phyloP scores from a whole-genome alignment of 768 basidiomycete genomes.

The Candolleomyces efflorescens region DNA sequence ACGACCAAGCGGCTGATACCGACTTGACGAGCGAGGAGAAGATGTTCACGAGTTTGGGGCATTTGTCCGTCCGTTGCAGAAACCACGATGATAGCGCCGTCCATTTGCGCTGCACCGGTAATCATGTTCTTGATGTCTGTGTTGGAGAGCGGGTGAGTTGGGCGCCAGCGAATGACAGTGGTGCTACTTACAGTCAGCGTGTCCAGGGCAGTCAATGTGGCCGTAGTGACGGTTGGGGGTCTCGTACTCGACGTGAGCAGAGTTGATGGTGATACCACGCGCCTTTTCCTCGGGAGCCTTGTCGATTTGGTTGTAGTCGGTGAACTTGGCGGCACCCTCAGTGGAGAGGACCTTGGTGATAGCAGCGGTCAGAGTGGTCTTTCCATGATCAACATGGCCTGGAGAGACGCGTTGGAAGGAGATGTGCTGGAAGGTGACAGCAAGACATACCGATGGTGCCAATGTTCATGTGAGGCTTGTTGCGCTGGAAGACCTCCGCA shows the following conservation, averaged over 20 bases:
- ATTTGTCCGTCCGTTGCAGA: slow-evolving; percentile 99
- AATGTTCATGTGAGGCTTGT: slow-evolving; percentile 92
- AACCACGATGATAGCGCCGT: slow-evolving; percentile 93
- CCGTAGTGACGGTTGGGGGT: slow-evolving; percentile 88
- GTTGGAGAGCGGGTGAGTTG: not conserved
- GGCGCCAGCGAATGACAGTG: slow-evolving; percentile 2
- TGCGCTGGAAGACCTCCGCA: slow-evolving; percentile 72
- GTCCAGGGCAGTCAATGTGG: slow-evolving; percentile 97
- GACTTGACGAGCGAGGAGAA: slow-evolving; percentile 96
- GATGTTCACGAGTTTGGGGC: slow-evolving; percentile 98
- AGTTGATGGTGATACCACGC: slow-evolving; percentile 99
- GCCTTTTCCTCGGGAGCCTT: slow-evolving; percentile 99
- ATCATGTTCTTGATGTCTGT: slow-evolving; percentile 98
- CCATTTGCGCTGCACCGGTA: slow-evolving; percentile 98
- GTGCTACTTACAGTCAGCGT: slow-evolving; percentile 76
- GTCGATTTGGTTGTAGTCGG: slow-evolving; percentile 97
- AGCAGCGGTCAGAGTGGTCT: slow-evolving; percentile 94
- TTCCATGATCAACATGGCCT: slow-evolving; percentile 98
- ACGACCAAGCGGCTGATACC: slow-evolving; percentile 97
- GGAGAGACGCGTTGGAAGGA: not conserved
- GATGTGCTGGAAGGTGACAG: slow-evolving; percentile 11
- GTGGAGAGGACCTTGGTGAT: slow-evolving; percentile 91
- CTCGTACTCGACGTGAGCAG: slow-evolving; percentile 98
- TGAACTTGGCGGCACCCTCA: slow-evolving; percentile 77
- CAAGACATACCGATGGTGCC: slow-evolving; percentile 73